A percentile compares a stretch with the other conserved stretches of the same genome.
Evolutionary conservation across 75 land plant species (phyloP).

Genomic region (Cunninghamia lanceolata): DNA sequence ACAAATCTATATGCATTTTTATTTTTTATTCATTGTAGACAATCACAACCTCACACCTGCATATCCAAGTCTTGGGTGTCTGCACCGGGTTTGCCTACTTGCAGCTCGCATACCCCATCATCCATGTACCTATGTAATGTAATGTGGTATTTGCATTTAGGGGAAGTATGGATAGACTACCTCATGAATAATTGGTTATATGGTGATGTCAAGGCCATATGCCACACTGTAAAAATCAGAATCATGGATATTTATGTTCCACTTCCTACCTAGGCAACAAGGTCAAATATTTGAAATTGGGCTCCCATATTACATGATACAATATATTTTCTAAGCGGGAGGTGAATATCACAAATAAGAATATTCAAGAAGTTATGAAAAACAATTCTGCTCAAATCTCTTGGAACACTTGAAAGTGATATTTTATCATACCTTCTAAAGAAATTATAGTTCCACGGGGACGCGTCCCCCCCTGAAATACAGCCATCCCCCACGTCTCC

Average conservation of each 20-base stretch:
- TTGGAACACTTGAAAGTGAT: background rate
- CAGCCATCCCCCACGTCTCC: no score
- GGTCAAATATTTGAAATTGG: background rate
- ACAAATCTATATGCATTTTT: background rate
- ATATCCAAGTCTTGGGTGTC: background rate
- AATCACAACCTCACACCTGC: background rate
- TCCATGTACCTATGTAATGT: background rate
- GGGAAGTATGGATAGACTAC: background rate
- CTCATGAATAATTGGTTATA: no score
- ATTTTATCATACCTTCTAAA: no score
- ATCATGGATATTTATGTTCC: background rate
- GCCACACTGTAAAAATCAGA: no score
- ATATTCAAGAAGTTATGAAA: no score
- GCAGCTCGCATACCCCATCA: background rate
- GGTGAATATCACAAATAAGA: background rate
- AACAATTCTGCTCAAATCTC: background rate
- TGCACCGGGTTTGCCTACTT: background rate
- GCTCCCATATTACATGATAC: background rate
- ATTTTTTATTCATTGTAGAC: background rate
- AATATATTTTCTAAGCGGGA: background rate
- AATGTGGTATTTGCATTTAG: no score
- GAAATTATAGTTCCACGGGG: no score
- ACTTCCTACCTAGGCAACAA: background rate
- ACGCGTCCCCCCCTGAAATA: no score
- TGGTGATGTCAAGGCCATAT: no score